A percentile compares a stretch with the other conserved stretches of the same genome.
phyloP scores from a whole-genome alignment of 1,139 yeast genomes.

The Petasospora rhodanensis region DNA sequence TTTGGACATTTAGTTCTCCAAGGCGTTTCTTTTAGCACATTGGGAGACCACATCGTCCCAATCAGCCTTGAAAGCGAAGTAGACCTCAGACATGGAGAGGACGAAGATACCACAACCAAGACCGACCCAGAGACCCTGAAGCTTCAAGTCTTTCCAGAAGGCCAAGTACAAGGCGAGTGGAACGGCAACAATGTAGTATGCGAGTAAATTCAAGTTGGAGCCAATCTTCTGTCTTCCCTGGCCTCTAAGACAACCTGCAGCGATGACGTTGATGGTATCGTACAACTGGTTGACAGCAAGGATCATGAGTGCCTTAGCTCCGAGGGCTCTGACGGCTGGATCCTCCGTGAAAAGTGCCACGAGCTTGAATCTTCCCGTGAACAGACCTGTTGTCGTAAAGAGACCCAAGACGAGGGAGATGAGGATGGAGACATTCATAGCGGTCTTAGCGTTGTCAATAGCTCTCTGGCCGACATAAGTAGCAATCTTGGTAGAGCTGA shows the following conservation, averaged over 20 bases:
- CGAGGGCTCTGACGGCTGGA: slow-evolving; percentile 41
- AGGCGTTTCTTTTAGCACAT: slow-evolving; percentile 32
- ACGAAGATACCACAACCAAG: slow-evolving; percentile 53
- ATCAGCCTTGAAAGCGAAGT: slow-evolving; percentile 43
- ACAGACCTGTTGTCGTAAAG: slow-evolving; percentile 29
- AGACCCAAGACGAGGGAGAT: slow-evolving; percentile 28
- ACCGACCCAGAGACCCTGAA: slow-evolving; percentile 66
- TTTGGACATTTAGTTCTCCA: too few relatives aligned
- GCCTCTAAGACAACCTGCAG: slow-evolving; percentile 59
- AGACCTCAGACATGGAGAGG: slow-evolving; percentile 43
- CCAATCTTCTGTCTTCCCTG: slow-evolving; percentile 69
- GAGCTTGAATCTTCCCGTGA: slow-evolving; percentile 25
- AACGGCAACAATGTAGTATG: slow-evolving; percentile 55
- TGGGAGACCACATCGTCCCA: slow-evolving; percentile 56
- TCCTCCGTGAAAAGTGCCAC: slow-evolving; percentile 29
- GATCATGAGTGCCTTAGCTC: slow-evolving; percentile 45
- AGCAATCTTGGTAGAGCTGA: slow-evolving; percentile 38
- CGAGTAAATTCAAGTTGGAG: slow-evolving; percentile 50
- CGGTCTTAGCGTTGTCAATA: slow-evolving; percentile 27
- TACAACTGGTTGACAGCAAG: slow-evolving; percentile 57
- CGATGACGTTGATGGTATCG: slow-evolving; percentile 50
- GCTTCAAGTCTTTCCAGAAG: slow-evolving; percentile 43
- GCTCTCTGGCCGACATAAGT: slow-evolving; percentile 34
- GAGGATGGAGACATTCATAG: slow-evolving; percentile 29
- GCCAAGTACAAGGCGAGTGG: slow-evolving; percentile 55